Evolutionary conservation across 192 early-diverging fungal genomes (phyloP).

Genomic region (Gigaspora rosea): DNA sequence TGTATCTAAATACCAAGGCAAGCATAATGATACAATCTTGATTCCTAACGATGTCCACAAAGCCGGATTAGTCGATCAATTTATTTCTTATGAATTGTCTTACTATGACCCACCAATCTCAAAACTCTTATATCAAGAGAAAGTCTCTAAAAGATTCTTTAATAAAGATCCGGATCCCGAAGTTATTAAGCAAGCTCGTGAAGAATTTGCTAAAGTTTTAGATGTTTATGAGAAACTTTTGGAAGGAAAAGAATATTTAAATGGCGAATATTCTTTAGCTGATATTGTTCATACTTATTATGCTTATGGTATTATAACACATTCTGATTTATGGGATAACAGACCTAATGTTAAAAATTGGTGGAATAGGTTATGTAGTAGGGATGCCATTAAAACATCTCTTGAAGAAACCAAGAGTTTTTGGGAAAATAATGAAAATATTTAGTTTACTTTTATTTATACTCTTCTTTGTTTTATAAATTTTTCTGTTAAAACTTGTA

Average conservation of each 20-base stretch:
- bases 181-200: neutral
- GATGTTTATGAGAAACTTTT: slow-evolving; percentile 33
- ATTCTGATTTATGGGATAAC: slow-evolving; percentile 12
- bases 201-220: neutral
- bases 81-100: slow-evolving; percentile 30
- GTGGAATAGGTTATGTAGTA: slow-evolving; percentile 19
- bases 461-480: no score
- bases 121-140: neutral
- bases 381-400: no score
- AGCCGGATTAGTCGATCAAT: slow-evolving; percentile 41
- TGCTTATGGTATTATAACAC: neutral
- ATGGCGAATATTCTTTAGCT: slow-evolving; percentile 29
- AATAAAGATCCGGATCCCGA: slow-evolving; percentile 16
- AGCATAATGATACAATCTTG: slow-evolving; percentile 29
- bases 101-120: neutral
- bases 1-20: slow-evolving; percentile 32
- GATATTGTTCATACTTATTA: slow-evolving; percentile 29
- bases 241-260: slow-evolving; percentile 34
- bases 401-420: no score
- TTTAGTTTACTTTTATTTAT: no score
- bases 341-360: slow-evolving; percentile 36
- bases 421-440: no score
- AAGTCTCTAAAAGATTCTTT: neutral
- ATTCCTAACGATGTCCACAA: slow-evolving; percentile 37
- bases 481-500: no score